Base-by-base conservation (phyloP, 75 land plant genomes). In the Selaginella moellendorffii region DNA sequence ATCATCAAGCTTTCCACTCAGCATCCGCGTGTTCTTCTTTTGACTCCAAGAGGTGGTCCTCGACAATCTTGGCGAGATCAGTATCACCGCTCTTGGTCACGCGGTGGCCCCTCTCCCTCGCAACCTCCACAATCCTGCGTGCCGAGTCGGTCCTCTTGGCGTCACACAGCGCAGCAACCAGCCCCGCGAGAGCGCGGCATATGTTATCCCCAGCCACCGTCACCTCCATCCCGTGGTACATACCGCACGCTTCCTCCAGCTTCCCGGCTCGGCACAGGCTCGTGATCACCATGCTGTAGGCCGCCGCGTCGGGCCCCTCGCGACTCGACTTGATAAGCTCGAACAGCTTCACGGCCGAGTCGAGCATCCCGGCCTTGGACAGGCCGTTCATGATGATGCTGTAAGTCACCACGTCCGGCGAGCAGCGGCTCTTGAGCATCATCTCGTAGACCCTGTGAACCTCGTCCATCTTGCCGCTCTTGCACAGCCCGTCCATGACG, bases 401-500 rank as follows among this genome's bases (percentile, higher is more conserved):
- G 23, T 63, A 74, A 20, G 76, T 74, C 19, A 58, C 62, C 27
- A 31, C 42, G 19, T 69, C 60, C 21, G 76, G 72, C 54, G 2
- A 1, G 21, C 28, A 30, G 18, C 68, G 68, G 52, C 19, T 51
- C 23, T 73, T 36, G 24, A 72, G 26, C 79, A 77, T 68, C 59
- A 53, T 54, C 1, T 20, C 9, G 24, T 67, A 63, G 27, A 77
- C 20, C 52, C 53, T 53, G 26, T 59, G 28, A 28, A 70, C 68
- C 59, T 68, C 68, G 20, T 46, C 26, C 1, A 59, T 66, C 14
- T 65, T 18, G 2, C 77, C 72, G 18, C 24, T 54, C 42, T 63
- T 74, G 54, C 83, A 81, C 25, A 74, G 63, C 2, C 83, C 81
- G n/a, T 56, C 59, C 5, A 56, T 9, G 17, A 56, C 5, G 51